Evolutionary conservation across 352 stramenopile species (phyloP), one percentile per base, ranked within the genome.

Genomic region (Phytopythium aichiense): DNA sequence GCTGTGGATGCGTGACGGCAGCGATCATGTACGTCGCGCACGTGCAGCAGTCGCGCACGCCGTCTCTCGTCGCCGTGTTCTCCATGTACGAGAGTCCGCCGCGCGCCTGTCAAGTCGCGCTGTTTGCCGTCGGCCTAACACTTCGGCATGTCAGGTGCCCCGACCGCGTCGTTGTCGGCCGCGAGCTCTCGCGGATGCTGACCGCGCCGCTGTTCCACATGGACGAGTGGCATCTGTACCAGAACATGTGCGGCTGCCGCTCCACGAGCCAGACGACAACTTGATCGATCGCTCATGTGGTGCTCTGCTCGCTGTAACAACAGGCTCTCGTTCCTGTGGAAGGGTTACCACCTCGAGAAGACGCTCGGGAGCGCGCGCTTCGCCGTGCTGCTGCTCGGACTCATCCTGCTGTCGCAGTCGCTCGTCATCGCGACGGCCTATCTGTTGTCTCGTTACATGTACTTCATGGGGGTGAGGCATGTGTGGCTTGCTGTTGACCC

Each of bases 191-290:
- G 25, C 65, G 86, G 20, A 56, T 97, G 3, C 31, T 96, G 11
- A 42, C 77, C 5, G 88, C 89, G 4, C 82, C 74, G 12, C 84
- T 97, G 40, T 66, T 97, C 3, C 91, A 97, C 66, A 64, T 69
- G 13, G 79, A 96, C 33, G 88, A 97, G 25, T 74, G 89, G 53
- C 75, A 97, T 65, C 61, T 97, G 15, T 97, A 95, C 66, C 84
- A 97, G 66, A 97, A 96, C 79, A 95, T 97, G 91, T 89, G 68
- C 9, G 54, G 7, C 6, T 31, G 51, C n/a, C 23, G 4, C 16
- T 15, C 22, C 9, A 31, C 28, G 28, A 40, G 35, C 4, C 35
- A 40, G 0, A 2, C 8, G 35, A 40, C 35, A 40, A 40, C 9
- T 15, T 7, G 35, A 30, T 20, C 12, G 35, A 30, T 20, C 12